Evolutionary conservation across 352 stramenopile species (phyloP).

Genomic region (Phytophthora capsici): DNA sequence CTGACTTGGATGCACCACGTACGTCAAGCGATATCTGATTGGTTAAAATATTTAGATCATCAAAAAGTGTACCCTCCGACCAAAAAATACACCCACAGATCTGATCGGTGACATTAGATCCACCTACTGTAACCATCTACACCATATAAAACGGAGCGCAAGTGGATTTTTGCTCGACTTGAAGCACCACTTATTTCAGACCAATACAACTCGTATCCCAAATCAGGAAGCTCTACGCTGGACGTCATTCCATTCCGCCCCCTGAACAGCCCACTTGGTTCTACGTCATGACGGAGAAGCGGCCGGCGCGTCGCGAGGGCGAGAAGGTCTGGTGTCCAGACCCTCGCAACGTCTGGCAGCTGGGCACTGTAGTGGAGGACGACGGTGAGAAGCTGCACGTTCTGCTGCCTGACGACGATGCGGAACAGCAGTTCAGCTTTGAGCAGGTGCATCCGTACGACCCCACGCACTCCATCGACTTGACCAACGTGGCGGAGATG

Average conservation of each 20-base stretch:
- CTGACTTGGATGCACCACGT: constrained; percentile 6
- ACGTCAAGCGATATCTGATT: constrained; percentile 12
- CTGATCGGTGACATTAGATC: constrained; percentile 12
- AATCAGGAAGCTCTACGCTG: constrained; percentile 15
- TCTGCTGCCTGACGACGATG: constrained; percentile 76
- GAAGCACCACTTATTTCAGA: constrained; percentile 13
- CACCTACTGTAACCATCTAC: background rate
- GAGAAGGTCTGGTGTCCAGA: constrained; percentile 91
- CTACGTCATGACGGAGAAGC: constrained; percentile 50
- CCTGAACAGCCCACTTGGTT: constrained; percentile 14
- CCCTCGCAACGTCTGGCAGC: constrained; percentile 86
- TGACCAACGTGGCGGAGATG: constrained; percentile 94
- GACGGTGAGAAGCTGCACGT: constrained; percentile 88
- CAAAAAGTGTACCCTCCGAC: constrained; percentile 21
- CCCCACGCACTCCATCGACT: constrained; percentile 86
- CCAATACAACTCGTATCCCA: constrained; percentile 22
- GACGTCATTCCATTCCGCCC: constrained; percentile 15
- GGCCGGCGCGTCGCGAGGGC: constrained; percentile 70
- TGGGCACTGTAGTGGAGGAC: constrained; percentile 87
- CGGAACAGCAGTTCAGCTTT: constrained; percentile 82
- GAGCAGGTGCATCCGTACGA: constrained; percentile 92
- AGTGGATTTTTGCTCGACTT: constrained; percentile 1
- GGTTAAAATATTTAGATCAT: constrained; percentile 13
- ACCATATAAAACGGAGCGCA: constrained; percentile 10
- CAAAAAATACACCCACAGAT: constrained; percentile 4